Evolutionary conservation across 306 rosid genomes (phyloP), one percentile per base, ranked within the genome.

Genomic region (Lotus japonicus): DNA sequence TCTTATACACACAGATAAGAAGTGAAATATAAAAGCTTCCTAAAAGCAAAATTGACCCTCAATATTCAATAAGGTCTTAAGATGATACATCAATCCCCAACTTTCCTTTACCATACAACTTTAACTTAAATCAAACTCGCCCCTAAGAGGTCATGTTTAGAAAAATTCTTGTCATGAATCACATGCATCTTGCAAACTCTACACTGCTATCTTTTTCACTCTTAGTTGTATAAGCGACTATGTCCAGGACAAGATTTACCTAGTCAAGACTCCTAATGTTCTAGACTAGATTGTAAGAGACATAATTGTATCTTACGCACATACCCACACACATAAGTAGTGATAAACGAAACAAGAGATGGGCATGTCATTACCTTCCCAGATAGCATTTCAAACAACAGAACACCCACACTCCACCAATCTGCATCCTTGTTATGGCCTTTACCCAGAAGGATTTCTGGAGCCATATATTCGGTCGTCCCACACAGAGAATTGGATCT

Each of bases 341-440:
- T 44, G 51, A 19, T 11, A 50, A 65, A 23, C 10, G 54, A 23
- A 52, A 44, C 48, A 67, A 45, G 52, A 65, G 53, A 60, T 48
- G 58, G 13, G 23, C 10, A 54, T 8, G 15, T 11, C 56, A 55
- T 79, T 86, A 94, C 98, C 96, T 88, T 87, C 67, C 98, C 98
- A 5, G 86, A 78, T 53, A 94, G 85, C 98, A 94, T 94, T 80
- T 94, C 98, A 81, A 67, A 94, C 89, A 94, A 79, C 50, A 94
- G 95, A 46, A 86, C 77, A 56, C 98, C 98, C 3, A 82, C 80
- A 73, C 98, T 94, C 98, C 98, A 94, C 98, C 97, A 94, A 81
- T 94, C 98, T 1, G 96, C 90, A 26, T 90, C 95, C 81, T 94
- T 94, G 88, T 90, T 94, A 76, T 94, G 98, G 58, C 98, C 98